Evolutionary conservation across 768 basidiomycete genomes (phyloP).

Genomic region (Wakefieldia striispora): DNA sequence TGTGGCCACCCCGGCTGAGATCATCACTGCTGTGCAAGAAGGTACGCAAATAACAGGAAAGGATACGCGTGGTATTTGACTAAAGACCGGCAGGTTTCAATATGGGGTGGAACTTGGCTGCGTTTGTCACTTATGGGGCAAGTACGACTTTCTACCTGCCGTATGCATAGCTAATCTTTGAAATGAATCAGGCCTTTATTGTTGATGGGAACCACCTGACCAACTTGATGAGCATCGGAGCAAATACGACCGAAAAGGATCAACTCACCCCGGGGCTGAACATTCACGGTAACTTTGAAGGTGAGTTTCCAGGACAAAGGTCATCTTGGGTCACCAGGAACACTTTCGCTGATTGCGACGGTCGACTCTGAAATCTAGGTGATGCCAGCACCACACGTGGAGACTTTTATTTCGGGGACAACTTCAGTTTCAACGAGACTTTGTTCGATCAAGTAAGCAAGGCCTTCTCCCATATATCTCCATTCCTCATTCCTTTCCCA

Average conservation of each 20-base stretch:
- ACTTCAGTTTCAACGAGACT: slow-evolving; percentile 26
- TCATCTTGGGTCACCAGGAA: neutral
- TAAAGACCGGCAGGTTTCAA: slow-evolving; percentile 16
- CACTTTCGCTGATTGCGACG: neutral
- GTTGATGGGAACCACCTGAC: slow-evolving; percentile 28
- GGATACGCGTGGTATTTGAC: neutral
- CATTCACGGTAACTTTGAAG: slow-evolving; percentile 26
- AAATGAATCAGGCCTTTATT: slow-evolving; percentile 18
- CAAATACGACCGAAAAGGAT: slow-evolving; percentile 15
- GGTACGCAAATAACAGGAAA: slow-evolving; percentile 1
- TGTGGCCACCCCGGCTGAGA: slow-evolving; percentile 23
- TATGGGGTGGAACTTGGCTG: slow-evolving; percentile 22
- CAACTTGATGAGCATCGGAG: slow-evolving; percentile 27
- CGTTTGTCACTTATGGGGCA: slow-evolving; percentile 19
- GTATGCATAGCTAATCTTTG: neutral
- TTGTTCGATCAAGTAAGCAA: slow-evolving; percentile 17
- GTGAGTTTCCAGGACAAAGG: neutral
- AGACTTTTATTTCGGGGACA: slow-evolving; percentile 27
- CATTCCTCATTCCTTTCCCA: slow-evolving; percentile 1
- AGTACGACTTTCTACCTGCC: no score
- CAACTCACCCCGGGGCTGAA: slow-evolving; percentile 18
- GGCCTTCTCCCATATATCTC: neutral
- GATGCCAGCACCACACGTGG: slow-evolving; percentile 25
- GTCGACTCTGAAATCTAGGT: slow-evolving; percentile 5
- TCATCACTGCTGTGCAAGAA: slow-evolving; percentile 24